Percentiles rank a stretch among this genome's conserved stretches.
Evolutionary conservation across 345 rosid species (phyloP).

Genomic region (Populus euphratica): DNA sequence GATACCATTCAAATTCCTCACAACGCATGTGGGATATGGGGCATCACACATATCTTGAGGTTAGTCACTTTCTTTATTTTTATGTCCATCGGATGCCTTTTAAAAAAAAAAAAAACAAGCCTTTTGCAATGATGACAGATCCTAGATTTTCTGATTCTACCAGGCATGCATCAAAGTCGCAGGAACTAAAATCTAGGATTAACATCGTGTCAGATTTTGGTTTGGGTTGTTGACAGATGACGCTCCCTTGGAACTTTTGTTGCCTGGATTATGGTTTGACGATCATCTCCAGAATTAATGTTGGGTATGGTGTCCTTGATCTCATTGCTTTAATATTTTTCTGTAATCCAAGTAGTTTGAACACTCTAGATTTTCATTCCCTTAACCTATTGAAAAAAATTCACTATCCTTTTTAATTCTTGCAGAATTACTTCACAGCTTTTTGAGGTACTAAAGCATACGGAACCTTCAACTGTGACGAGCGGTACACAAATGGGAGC

Average conservation of each 20-base stretch:
- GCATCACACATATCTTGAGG: too few species aligned
- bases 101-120: too few species aligned
- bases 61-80: not conserved
- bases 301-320: not conserved
- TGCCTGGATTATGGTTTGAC: not conserved
- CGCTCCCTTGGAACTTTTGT: not conserved
- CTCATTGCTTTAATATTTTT: not conserved
- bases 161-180: not conserved
- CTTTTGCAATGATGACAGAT: not conserved
- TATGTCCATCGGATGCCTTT: too few species aligned
- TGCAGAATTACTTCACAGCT: slow-evolving; percentile 8
- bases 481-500: not conserved
- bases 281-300: not conserved
- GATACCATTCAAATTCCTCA: too few species aligned
- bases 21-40: too few species aligned
- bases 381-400: too few species aligned
- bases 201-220: not conserved
- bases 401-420: not conserved
- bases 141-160: not conserved
- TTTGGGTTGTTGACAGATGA: slow-evolving; percentile 16
- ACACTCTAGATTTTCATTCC: not conserved
- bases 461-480: not conserved
- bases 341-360: not conserved
- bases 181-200: not conserved
- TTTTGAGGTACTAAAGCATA: not conserved